Base-by-base conservation (phyloP, 148 eudicot species). In the Camellia japonica region DNA sequence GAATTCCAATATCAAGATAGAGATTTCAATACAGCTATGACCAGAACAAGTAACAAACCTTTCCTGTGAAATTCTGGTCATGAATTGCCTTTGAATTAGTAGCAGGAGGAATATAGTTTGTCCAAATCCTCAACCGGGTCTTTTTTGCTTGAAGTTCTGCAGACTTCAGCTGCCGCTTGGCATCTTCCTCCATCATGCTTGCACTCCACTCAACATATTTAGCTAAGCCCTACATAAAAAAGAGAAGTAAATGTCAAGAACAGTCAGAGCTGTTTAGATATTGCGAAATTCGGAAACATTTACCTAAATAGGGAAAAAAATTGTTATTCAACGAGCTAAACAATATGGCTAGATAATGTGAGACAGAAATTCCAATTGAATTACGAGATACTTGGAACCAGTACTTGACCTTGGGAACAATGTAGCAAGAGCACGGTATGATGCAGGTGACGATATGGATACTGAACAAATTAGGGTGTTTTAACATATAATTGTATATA, bases 161-260 rank as follows among this genome's bases (percentile, higher is more conserved):
- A 76, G 89, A 65, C 84, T 94, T 94, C 78, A 97, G 79, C 74
- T 73, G 85, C 75, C 83, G 74, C 82, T n/a, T n/a, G 59, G 88
- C 93, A 62, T 91, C 93, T 23, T 87, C 91, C 83, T 97, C 99
- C 90, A 97, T 66, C 86, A 86, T 41, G 79, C 83, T 94, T 80
- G 96, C 97, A 83, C 99, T 97, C 99, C 98, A 92, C 58, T 94
- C 97, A 74, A 92, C 97, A 87, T 87, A 94, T 84, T 92, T 94
- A 76, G 97, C 99, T 78, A 89, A 89, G 56, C 99, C 99, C 99
- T 97, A 70, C 30, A 85, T 12, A 13, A 51, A 44, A 78, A 56
- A n/a, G n/a, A n/a, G n/a, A 68, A 67, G 58, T 14, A 68, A 4
- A 46, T 4, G 10, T n/a, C 58, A 73, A 75, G 44, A 55, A 43